Percentiles rank a stretch among this genome's conserved stretches.
These are phyloP conservation scores for Flammula alnicola DNA, from an alignment of 1,284 basidiomycete species.

Conservation along the genomic window DNA sequence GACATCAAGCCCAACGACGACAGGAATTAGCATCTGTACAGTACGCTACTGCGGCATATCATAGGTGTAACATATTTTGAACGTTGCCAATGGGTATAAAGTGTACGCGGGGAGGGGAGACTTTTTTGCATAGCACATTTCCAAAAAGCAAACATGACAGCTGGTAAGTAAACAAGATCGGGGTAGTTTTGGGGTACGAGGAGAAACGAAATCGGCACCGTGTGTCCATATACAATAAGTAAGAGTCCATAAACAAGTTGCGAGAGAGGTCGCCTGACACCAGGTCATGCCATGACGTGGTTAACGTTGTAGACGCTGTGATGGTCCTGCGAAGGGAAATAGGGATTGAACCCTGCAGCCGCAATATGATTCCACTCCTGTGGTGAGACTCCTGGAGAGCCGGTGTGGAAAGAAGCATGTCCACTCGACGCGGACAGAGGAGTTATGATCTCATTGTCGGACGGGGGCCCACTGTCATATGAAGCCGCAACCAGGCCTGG, in stretches of 20 bases:
- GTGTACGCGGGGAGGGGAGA: neutral
- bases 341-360: conserved; percentile 64
- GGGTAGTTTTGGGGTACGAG: conserved; percentile 3
- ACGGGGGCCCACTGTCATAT: conserved; percentile 50
- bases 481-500: conserved; percentile 41
- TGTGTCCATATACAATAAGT: conserved; percentile 6
- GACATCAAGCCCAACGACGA: conserved; percentile 23
- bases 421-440: conserved; percentile 69
- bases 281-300: conserved; percentile 54
- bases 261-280: conserved; percentile 2
- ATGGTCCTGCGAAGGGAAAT: conserved; percentile 65
- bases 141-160: conserved; percentile 10
- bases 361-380: conserved; percentile 67
- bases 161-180: conserved; percentile 17
- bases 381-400: conserved; percentile 49
- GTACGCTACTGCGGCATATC: conserved; percentile 16
- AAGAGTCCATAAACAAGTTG: neutral
- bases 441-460: conserved; percentile 71
- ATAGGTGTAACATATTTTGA: conserved; percentile 1
- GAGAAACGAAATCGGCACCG: conserved; percentile 6
- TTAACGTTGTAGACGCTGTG: conserved; percentile 49
- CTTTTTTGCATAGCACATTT: conserved; percentile 10
- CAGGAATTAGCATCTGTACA: conserved; percentile 18
- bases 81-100: conserved; percentile 11
- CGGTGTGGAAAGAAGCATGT: conserved; percentile 48